These are phyloP conservation scores for Leucosporidium creatinivorum DNA, from an alignment of 768 basidiomycete species.

Conservation along the genomic window DNA sequence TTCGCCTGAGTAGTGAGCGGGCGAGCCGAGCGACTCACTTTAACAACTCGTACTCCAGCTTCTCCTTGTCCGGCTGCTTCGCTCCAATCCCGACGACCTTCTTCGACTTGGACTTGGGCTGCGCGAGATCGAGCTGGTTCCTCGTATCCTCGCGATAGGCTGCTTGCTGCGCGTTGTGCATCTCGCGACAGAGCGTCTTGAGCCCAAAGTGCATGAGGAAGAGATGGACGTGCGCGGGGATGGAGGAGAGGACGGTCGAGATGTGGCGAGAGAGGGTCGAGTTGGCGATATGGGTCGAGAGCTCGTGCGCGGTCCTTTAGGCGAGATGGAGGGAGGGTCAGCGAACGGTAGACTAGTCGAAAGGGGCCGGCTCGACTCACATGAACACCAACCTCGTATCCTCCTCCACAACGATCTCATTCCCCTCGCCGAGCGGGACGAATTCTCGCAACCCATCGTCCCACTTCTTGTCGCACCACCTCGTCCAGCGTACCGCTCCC, in stretches of 20 bases:
- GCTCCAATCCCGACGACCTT: constrained; percentile 20
- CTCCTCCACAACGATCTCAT: constrained; percentile 23
- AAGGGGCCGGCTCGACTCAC: constrained; percentile 4
- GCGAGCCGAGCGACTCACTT: constrained; percentile 1
- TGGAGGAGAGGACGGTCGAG: constrained; percentile 4
- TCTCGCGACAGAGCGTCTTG: constrained; percentile 7
- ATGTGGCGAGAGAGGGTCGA: constrained; percentile 8
- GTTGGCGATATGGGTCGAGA: constrained; percentile 13
- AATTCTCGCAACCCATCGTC: constrained; percentile 9
- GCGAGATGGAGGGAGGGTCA: too few relatives aligned
- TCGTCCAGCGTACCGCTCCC: constrained; percentile 26
- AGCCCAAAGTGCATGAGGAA: constrained; percentile 28
- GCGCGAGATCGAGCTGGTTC: not conserved
- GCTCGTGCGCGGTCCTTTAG: constrained; percentile 17
- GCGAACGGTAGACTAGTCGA: too few relatives aligned
- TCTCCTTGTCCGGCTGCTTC: constrained; percentile 12
- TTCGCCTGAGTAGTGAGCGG: too few relatives aligned
- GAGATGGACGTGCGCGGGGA: constrained; percentile 27
- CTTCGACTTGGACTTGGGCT: not conserved
- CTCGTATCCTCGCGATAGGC: not conserved
- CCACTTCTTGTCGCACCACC: constrained; percentile 20
- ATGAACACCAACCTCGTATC: constrained; percentile 25
- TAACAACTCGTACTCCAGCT: constrained; percentile 21
- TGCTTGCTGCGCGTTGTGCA: constrained; percentile 12
- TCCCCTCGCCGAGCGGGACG: constrained; percentile 4